Evolutionary conservation across 257 asterid genomes (phyloP), one percentile per base, ranked within the genome.

Genomic region (Echium plantagineum): DNA sequence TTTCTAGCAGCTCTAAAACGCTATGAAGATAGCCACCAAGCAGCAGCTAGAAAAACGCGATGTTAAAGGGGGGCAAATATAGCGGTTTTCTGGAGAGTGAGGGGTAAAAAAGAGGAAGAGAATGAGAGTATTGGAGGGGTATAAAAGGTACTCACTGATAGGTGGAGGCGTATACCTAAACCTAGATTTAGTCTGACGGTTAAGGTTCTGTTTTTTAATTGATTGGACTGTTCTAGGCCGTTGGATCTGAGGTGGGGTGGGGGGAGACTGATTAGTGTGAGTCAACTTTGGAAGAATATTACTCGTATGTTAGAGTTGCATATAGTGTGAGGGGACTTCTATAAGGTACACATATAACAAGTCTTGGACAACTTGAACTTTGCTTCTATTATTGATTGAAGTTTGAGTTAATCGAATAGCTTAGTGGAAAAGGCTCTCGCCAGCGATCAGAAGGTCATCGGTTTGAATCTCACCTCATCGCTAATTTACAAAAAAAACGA

Each of bases 71-170:
- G 13, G 13, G 1, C 6, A 7, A 20, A n/a, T 24, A 15, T 18
- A 56, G 60, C 38, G 60, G 60, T 56, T 56, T 53, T 56, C 19
- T 42, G 49, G 49, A 42, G 49, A 22, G 60, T 53, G 26, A 31
- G 22, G 22, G 28, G n/a, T 15, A 56, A 56, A 56, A 56, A 5
- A 4, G 19, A 24, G 38, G 2, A 18, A 12, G 19, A 12, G 42
- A 56, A 10, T 0, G 7, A 21, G 42, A 56, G 9, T 12, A 18
- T 7, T 8, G n/a, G 13, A 15, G 59, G 26, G 31, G n/a, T 55
- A 20, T 20, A 2, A 3, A 30, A 2, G 0, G 12, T 35, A 35
- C 46, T 35, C 12, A 35, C 46, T 52, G 8, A 55, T 55, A 2
- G 26, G 32, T 55, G 60, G 60, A 56, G 60, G 42, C 42, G 38